Conservation (phyloP, 176 grass and related monocot species). For the Musa acuminata region DNA sequence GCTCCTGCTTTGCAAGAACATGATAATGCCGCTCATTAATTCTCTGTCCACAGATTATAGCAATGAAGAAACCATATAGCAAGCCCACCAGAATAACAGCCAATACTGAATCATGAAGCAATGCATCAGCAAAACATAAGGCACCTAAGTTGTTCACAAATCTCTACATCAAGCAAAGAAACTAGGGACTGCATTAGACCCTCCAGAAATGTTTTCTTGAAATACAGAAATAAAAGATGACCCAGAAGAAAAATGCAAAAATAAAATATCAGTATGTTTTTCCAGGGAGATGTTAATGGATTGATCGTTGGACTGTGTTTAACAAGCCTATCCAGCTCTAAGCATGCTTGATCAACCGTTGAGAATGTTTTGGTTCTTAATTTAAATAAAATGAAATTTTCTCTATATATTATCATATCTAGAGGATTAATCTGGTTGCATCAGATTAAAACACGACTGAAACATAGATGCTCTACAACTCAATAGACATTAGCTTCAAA, state of each 20-base stretch:
- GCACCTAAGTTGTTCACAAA: neutral
- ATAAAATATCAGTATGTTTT: too few species aligned
- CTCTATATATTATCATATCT: neutral
- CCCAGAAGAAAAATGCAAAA: neutral
- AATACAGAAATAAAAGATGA: neutral
- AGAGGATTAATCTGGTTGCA: neutral
- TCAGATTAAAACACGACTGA: neutral
- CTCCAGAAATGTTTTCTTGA: neutral
- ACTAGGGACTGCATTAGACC: neutral
- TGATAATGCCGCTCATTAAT: slow-evolving; percentile 93
- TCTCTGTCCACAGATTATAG: slow-evolving; percentile 97
- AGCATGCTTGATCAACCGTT: neutral
- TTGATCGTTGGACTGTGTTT: too few species aligned
- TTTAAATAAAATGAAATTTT: neutral
- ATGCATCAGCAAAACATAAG: slow-evolving; percentile 1
- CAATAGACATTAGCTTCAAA: neutral
- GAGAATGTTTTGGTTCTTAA: neutral
- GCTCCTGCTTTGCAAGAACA: slow-evolving; percentile 90
- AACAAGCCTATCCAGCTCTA: neutral
- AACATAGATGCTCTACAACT: neutral
- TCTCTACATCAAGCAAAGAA: neutral
- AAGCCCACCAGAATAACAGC: slow-evolving; percentile 87
- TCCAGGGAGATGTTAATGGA: too few species aligned
- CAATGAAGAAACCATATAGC: slow-evolving; percentile 98
- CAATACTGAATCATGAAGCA: slow-evolving; percentile 42